Evolutionary conservation across 176 grass and related monocot genomes (phyloP).

Genomic region (Guadua angustifolia): DNA sequence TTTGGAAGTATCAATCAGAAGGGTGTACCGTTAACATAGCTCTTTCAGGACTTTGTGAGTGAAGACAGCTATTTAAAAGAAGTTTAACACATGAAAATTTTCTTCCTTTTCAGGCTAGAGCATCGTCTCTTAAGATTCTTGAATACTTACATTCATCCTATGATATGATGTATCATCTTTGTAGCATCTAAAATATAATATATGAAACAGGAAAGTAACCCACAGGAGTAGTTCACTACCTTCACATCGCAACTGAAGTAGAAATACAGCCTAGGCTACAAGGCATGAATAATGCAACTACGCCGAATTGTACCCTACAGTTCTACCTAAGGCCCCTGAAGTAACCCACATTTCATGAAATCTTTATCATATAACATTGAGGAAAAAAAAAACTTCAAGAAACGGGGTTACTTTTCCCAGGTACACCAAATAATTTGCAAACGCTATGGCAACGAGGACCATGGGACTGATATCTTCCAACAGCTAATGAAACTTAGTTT

Average conservation of each 20-base stretch:
- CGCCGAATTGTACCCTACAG: background rate
- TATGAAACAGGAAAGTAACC: constrained; percentile 16
- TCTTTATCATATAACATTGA: background rate
- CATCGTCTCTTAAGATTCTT: constrained; percentile 8
- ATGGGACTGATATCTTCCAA: constrained; percentile 14
- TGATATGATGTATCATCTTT: constrained; percentile 3
- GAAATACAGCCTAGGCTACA: background rate
- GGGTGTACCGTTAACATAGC: background rate
- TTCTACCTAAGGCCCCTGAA: constrained; percentile 6
- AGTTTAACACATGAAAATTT: background rate
- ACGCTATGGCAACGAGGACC: background rate
- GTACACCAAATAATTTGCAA: constrained; percentile 32
- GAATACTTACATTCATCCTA: constrained; percentile 13
- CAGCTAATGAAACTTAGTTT: background rate
- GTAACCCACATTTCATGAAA: constrained; percentile 11
- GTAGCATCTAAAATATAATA: constrained; percentile 4
- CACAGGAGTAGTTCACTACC: background rate
- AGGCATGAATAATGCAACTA: constrained; percentile 26
- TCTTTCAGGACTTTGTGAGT: constrained; percentile 6
- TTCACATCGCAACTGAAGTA: background rate
- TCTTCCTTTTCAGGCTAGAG: background rate
- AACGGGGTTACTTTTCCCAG: constrained; percentile 17
- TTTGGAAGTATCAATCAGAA: constrained; percentile 29
- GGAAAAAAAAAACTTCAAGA: background rate
- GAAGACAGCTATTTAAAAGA: constrained; percentile 4